Base-by-base conservation (phyloP, 306 rosid genomes). In the Trichosanthes cucumerina region DNA sequence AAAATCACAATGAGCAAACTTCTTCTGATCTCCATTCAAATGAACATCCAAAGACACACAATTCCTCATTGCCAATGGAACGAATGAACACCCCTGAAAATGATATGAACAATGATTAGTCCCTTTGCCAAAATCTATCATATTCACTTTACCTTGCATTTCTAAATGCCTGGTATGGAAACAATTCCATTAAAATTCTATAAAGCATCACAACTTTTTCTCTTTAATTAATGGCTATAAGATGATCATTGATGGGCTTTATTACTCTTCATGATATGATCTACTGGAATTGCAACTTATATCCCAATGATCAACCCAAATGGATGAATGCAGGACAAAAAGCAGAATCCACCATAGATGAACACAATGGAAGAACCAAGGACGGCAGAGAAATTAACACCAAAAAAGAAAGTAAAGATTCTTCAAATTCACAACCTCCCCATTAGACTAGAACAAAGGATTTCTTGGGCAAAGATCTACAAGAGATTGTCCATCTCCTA, bases 1-100 rank as follows among this genome's bases (percentile, higher is more conserved):
- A 83, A 85, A 81, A 81, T 85, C 82, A 82, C 73, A 18, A 36
- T 46, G 41, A 31, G 90, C 83, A 77, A 82, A 78, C 77, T 89
- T 87, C 84, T 83, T 80, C 60, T 65, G 87, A 81, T 87, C 87
- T 84, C 93, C 92, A 75, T 49, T 73, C 82, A 81, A 85, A 74
- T 82, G 44, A 68, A 85, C 79, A 83, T 38, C 23, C 41, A 76
- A 87, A 26, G 86, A 83, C 83, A 81, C 59, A 80, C 80, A 78
- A 70, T 79, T 85, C 93, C 84, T 86, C 81, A 78, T 53, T 65
- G 77, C 85, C 76, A 76, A 64, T 68, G 59, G 64, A 83, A 84
- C 82, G 89, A 87, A 76, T 71, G 80, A 73, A 75, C 78, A 46
- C 52, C 77, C 88, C 89, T 89, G 89, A 87, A 65, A 62, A 78